Percentiles rank a stretch among this genome's conserved stretches.
Evolutionary conservation across 345 rosid genomes (phyloP).

Genomic region (Gossypium anomalum): DNA sequence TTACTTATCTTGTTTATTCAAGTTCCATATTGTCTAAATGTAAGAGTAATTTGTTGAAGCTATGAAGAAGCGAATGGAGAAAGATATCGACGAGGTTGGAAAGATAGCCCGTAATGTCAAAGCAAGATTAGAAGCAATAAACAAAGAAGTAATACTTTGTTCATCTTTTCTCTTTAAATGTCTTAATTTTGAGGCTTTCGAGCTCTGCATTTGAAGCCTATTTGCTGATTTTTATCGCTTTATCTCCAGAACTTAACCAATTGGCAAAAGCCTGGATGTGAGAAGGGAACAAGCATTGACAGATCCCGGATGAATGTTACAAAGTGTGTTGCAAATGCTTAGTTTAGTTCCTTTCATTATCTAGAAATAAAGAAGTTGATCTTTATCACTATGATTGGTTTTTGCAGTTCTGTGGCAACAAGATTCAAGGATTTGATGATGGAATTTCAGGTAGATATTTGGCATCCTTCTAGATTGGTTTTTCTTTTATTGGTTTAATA

Average conservation of each 20-base stretch:
- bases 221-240: constrained; percentile 18
- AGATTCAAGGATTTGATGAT: constrained; percentile 68
- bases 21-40: background rate
- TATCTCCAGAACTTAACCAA: constrained; percentile 61
- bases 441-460: constrained; percentile 68
- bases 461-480: background rate
- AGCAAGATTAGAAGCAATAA: constrained; percentile 68
- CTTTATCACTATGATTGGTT: background rate
- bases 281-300: constrained; percentile 80
- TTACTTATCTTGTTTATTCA: background rate
- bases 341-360: background rate
- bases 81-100: constrained; percentile 91
- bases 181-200: background rate
- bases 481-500: no score
- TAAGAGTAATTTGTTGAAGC: constrained; percentile 34
- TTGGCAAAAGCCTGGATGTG: constrained; percentile 81
- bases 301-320: constrained; percentile 84
- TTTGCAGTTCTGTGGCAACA: constrained; percentile 57
- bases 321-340: constrained; percentile 39
- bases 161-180: background rate
- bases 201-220: background rate
- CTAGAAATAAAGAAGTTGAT: background rate
- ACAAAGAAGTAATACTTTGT: constrained; percentile 54
- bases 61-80: constrained; percentile 85
- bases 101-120: constrained; percentile 67